These are phyloP conservation scores for Kwoniella dendrophila DNA, from an alignment of 768 basidiomycete species.

Conservation along the genomic window DNA sequence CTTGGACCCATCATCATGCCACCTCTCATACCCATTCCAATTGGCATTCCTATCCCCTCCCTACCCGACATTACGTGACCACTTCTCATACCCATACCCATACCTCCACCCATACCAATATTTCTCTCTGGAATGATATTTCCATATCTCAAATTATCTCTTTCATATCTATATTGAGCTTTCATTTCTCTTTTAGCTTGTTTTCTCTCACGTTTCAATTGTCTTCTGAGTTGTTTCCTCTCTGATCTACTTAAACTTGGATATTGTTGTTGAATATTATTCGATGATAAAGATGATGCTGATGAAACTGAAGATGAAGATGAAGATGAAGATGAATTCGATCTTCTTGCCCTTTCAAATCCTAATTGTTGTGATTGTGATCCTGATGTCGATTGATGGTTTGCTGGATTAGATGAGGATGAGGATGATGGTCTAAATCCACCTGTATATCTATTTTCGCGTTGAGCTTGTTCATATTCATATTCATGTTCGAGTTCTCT, in stretches of 20 bases:
- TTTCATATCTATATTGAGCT: neutral
- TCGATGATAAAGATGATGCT: neutral
- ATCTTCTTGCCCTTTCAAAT: no score
- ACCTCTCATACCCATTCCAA: neutral
- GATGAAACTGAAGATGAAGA: neutral
- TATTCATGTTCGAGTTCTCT: neutral
- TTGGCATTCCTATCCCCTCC: neutral
- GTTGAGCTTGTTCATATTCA: neutral
- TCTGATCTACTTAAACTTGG: neutral
- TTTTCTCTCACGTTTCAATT: neutral
- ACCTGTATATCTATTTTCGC: neutral
- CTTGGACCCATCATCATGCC: neutral
- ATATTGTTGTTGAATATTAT: neutral
- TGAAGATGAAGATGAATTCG: neutral
- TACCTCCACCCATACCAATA: neutral
- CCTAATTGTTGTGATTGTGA: no score
- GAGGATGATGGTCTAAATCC: conserved; percentile 1
- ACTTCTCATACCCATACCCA: neutral
- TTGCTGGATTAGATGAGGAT: neutral
- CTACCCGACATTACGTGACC: neutral
- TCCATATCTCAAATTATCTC: neutral
- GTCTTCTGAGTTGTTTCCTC: neutral
- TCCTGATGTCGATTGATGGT: no score
- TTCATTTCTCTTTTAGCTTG: neutral
- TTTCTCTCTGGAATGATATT: neutral